Evolutionary conservation across 1,139 yeast genomes (phyloP).

Genomic region (Groenewaldozyma auringiensis): DNA sequence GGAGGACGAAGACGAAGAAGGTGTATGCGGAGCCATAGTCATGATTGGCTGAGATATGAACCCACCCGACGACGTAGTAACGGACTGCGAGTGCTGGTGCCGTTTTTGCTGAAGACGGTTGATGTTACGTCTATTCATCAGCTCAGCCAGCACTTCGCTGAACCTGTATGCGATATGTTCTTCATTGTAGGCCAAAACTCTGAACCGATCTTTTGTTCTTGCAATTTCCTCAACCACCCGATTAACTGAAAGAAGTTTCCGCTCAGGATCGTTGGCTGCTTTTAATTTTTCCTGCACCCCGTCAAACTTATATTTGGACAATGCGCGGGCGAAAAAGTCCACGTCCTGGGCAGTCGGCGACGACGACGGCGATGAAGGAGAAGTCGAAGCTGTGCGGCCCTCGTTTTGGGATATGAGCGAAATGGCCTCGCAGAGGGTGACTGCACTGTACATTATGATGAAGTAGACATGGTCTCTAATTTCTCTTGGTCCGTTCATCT

Average conservation of each 20-base stretch:
- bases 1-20: not conserved
- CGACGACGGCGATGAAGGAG: not conserved
- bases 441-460: not conserved
- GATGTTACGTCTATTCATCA: not conserved
- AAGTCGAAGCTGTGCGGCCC: not conserved
- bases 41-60: too few relatives aligned
- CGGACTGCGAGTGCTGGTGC: not conserved
- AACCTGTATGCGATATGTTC: conserved; percentile 1
- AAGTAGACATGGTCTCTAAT: not conserved
- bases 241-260: not conserved
- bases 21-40: not conserved
- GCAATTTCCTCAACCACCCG: not conserved
- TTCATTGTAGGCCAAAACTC: not conserved
- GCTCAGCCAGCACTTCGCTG: not conserved
- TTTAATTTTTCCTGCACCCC: not conserved
- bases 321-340: not conserved
- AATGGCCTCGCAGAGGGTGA: not conserved
- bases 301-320: not conserved
- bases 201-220: not conserved
- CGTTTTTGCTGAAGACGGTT: not conserved
- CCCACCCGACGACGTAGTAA: too few relatives aligned
- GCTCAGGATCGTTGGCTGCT: not conserved
- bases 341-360: not conserved
- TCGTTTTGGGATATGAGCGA: not conserved
- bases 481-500: too few relatives aligned